A percentile compares a stretch with the other conserved stretches of the same genome.
Evolutionary conservation across 306 rosid species (phyloP).

Genomic region (Medicago truncatula): MtrunA17r5.0-ANR NC_053042.1:29473001-29473500

Average conservation of each 20-base stretch:
- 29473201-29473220: neutral
- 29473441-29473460: too few relatives aligned
- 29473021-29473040: constrained; percentile 42
- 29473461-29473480: too few relatives aligned
- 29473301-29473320: constrained; percentile 28
- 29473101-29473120: neutral
- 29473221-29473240: constrained; percentile 54
- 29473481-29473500: too few relatives aligned
- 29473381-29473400: neutral
- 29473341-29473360: neutral
- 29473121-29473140: constrained; percentile 10
- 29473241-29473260: constrained; percentile 53
- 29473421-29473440: too few relatives aligned
- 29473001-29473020: neutral
- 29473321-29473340: constrained; percentile 49
- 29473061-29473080: constrained; percentile 51
- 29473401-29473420: neutral
- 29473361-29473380: neutral
- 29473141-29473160: constrained; percentile 11
- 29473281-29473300: constrained; percentile 39
- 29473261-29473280: constrained; percentile 40
- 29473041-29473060: constrained; percentile 38
- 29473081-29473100: constrained; percentile 40
- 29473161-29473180: neutral
- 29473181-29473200: constrained; percentile 17